Percentiles rank a stretch among this genome's conserved stretches.
Conservation (phyloP, 2,329 filamentous ascomycete species). For the Pseudonectria buxi region DNA sequence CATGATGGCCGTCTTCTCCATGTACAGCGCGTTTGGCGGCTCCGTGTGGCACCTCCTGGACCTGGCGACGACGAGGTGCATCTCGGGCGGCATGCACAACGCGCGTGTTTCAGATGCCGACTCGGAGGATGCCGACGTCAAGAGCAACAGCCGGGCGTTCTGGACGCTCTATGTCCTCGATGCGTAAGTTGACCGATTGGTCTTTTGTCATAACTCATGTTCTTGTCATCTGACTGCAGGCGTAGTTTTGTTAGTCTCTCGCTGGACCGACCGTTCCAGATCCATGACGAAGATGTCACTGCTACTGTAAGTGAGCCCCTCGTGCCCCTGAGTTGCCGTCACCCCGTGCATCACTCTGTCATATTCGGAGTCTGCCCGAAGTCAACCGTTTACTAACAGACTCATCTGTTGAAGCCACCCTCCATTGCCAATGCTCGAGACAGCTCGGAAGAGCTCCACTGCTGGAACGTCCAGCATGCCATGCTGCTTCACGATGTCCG, state of each 20-base stretch:
- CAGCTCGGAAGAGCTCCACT: conserved; percentile 1
- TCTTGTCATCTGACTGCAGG: no score
- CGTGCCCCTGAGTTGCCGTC: no score
- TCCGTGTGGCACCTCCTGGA: conserved; percentile 8
- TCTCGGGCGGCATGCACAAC: conserved; percentile 7
- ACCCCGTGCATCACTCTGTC: not conserved
- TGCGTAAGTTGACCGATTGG: conserved; percentile 3
- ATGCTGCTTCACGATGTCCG: conserved; percentile 5
- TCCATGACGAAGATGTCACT: conserved; percentile 9
- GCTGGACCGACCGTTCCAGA: conserved; percentile 6
- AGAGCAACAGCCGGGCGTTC: conserved; percentile 2
- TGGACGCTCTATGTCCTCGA: conserved; percentile 7
- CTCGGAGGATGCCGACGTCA: not conserved
- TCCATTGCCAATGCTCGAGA: not conserved
- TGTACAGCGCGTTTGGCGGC: conserved; percentile 5
- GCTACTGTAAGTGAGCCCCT: conserved; percentile 1
- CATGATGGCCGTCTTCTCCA: conserved; percentile 3
- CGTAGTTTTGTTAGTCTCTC: conserved; percentile 3
- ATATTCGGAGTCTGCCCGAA: conserved; percentile 1
- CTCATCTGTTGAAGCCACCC: not conserved
- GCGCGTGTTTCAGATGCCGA: not conserved
- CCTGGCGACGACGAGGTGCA: conserved; percentile 6
- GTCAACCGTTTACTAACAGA: not conserved
- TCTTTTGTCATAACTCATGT: not conserved
- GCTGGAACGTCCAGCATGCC: conserved; percentile 6